Evolutionary conservation across 208 protist species (phyloP).

Genomic region (Wallacemonas sp.): DNA sequence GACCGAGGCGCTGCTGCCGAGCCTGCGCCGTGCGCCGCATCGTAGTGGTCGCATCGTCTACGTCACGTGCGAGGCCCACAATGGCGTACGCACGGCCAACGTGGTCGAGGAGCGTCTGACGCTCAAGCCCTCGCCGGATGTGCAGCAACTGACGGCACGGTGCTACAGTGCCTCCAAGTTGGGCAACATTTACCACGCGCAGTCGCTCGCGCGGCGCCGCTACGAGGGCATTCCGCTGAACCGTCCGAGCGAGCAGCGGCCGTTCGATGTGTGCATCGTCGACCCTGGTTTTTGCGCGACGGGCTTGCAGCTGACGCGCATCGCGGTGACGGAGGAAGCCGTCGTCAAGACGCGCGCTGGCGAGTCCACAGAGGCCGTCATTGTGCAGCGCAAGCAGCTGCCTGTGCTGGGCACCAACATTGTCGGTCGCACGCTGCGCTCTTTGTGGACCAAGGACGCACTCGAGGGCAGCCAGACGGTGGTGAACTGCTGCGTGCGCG

Average conservation of each 20-base stretch:
- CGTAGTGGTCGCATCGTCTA: constrained; percentile 69
- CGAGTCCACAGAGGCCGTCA: neutral
- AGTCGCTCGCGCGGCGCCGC: constrained; percentile 62
- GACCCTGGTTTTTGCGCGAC: constrained; percentile 80
- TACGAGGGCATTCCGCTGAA: constrained; percentile 79
- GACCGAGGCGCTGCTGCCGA: constrained; percentile 79
- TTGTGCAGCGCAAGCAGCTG: constrained; percentile 24
- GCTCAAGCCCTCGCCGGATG: constrained; percentile 46
- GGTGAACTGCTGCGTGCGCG: constrained; percentile 69
- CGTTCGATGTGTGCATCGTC: constrained; percentile 64
- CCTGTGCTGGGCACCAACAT: constrained; percentile 54
- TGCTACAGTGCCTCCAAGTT: constrained; percentile 85
- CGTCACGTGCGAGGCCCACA: constrained; percentile 77
- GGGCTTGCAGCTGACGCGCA: constrained; percentile 26
- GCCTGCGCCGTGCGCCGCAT: constrained; percentile 47
- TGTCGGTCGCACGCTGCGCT: constrained; percentile 58
- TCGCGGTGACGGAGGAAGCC: neutral
- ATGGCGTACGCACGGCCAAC: constrained; percentile 57
- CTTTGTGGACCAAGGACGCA: constrained; percentile 70
- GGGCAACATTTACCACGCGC: constrained; percentile 83
- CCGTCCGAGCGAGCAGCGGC: constrained; percentile 52
- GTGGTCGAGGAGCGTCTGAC: constrained; percentile 71
- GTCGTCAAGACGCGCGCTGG: neutral
- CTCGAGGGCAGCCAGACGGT: constrained; percentile 80
- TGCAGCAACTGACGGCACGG: constrained; percentile 53